These are phyloP conservation scores for Trametes sp. DNA, from an alignment of 1,284 basidiomycete genomes.

Conservation along the genomic window DNA sequence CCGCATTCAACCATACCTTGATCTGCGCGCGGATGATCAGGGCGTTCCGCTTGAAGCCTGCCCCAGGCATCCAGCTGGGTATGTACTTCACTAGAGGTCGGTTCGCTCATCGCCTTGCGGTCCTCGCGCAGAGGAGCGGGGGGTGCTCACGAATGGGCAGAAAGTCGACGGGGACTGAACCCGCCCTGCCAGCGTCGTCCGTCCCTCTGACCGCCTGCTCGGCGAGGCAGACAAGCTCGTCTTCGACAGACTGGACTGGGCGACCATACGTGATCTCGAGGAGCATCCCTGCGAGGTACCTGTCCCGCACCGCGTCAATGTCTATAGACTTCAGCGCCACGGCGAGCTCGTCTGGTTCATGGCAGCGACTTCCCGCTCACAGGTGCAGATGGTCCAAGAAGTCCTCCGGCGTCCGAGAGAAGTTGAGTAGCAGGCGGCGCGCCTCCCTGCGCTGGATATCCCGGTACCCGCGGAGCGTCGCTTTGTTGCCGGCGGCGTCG, in stretches of 20 bases:
- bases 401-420: slow-evolving; percentile 33
- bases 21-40: slow-evolving; percentile 13
- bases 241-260: slow-evolving; percentile 33
- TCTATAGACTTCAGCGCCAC: too few species aligned
- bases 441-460: slow-evolving; percentile 37
- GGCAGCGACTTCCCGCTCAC: slow-evolving; percentile 19
- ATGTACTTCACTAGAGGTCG: slow-evolving; percentile 22
- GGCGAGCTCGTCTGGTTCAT: too few species aligned
- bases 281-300: slow-evolving; percentile 33
- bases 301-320: slow-evolving; percentile 1
- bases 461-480: slow-evolving; percentile 29
- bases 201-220: slow-evolving; percentile 49
- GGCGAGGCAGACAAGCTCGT: slow-evolving; percentile 41
- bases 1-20: slow-evolving; percentile 11
- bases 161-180: slow-evolving; percentile 30
- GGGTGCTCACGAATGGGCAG: slow-evolving; percentile 31
- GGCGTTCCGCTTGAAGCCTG: slow-evolving; percentile 28
- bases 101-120: not conserved
- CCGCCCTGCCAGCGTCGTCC: slow-evolving; percentile 18
- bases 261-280: slow-evolving; percentile 37
- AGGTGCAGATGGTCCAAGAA: slow-evolving; percentile 36
- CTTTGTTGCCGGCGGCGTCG: slow-evolving; percentile 36
- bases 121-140: not conserved
- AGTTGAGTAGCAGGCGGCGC: slow-evolving; percentile 31
- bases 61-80: slow-evolving; percentile 32